Percentiles rank a stretch among this genome's conserved stretches.
Evolutionary conservation across 2,329 filamentous ascomycete genomes (phyloP).

Genomic region (Fusarium bulbicola): DNA sequence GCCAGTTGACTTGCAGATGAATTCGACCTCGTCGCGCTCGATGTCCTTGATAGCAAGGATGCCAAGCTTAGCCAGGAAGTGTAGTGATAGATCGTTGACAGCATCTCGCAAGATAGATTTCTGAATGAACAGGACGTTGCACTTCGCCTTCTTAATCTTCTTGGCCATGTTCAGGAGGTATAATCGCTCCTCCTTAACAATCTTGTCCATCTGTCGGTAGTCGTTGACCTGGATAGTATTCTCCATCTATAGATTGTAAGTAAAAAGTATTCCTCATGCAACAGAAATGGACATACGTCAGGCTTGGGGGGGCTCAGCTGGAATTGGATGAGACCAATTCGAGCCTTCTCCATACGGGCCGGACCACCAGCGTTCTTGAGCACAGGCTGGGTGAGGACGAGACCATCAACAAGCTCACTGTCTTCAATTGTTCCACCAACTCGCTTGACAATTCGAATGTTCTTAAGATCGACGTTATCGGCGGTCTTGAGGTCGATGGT

Average conservation of each 20-base stretch:
- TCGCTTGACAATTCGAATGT: slow-evolving; percentile 98
- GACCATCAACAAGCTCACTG: slow-evolving; percentile 93
- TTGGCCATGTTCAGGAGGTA: slow-evolving; percentile 99
- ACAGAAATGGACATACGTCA: slow-evolving; percentile 69
- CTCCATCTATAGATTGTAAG: slow-evolving; percentile 76
- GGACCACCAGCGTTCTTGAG: slow-evolving; percentile 94
- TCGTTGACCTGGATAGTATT: slow-evolving; percentile 99
- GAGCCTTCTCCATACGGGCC: slow-evolving; percentile 94
- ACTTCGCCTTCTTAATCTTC: slow-evolving; percentile 99
- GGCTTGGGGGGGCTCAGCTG: slow-evolving; percentile 98
- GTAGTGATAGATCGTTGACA: slow-evolving; percentile 95
- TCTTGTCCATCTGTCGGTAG: slow-evolving; percentile 99
- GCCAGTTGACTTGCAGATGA: slow-evolving; percentile 98
- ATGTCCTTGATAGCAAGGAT: slow-evolving; percentile 98
- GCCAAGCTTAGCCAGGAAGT: slow-evolving; percentile 97
- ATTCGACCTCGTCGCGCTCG: slow-evolving; percentile 98
- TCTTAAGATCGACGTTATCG: slow-evolving; percentile 95
- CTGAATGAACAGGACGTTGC: slow-evolving; percentile 97
- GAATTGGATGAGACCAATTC: slow-evolving; percentile 97
- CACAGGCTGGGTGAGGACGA: slow-evolving; percentile 91
- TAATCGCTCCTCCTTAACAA: slow-evolving; percentile 97
- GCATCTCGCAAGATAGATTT: slow-evolving; percentile 98
- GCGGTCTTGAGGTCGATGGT: slow-evolving; percentile 96
- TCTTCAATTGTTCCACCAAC: slow-evolving; percentile 98
- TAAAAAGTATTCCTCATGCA: not conserved